Evolutionary conservation across 75 land plant species (phyloP), one percentile per base, ranked within the genome.

Genomic region (Adiantum capillusveneris): DNA sequence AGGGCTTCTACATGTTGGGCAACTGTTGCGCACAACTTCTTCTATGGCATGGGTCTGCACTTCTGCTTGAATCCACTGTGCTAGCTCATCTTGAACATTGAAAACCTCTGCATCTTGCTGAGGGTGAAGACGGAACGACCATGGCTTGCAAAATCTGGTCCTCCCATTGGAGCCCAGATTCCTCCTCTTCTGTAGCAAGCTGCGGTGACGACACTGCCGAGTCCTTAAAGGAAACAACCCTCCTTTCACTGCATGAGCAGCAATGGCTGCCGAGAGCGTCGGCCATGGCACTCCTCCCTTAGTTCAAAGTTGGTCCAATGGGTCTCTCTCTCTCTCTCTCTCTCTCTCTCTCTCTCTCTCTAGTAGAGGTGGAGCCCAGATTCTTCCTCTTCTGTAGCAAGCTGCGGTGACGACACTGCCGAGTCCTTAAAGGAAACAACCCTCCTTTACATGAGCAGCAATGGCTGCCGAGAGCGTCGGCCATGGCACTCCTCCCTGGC

Each of bases 1-100:
- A n/a, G 60, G 60, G 21, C 60, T 30, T 58, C 60, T 58, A n/a
- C 60, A 58, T 28, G 37, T 58, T 34, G 60, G 60, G 31, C 60
- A 58, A 9, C 9, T 58, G 31, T 34, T 29, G 17, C 39, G 30
- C 18, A 18, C 49, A 46, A 14, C 49, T 46, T 46, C 49, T 20
- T 46, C 49, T n/a, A 46, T 20, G 21, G 17, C 17, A 17, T 5
- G 14, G 49, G 2, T 14, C 49, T 46, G n/a, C 17, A 6, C 17
- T 20, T 46, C 49, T 46, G 49, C 49, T n/a, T 46, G 49, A 5
- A 46, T 46, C 49, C 49, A 46, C 17, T 46, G 6, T 46, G 6
- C 49, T 20, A 17, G n/a, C 49, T 46, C 49, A 46, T 46, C 49
- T 7, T 17, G 12, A 14, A 46, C 14, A 46, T 46, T 20, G 14